Conservation (phyloP, 2,329 filamentous ascomycete species). For the Clathrospora elynae region DNA sequence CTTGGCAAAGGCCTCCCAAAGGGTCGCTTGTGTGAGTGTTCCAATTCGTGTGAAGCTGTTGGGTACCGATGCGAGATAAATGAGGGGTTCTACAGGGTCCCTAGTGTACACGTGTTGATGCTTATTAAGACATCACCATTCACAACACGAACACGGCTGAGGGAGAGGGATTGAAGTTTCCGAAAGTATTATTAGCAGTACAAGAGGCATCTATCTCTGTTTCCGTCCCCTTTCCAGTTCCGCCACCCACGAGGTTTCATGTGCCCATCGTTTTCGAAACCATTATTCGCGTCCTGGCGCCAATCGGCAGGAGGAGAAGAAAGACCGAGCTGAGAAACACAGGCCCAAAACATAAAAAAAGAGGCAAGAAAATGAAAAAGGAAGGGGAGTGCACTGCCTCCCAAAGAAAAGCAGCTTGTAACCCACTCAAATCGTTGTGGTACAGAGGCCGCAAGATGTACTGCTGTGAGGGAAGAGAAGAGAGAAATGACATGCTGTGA, state of each 20-base stretch:
- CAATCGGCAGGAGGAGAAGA: constrained; percentile 16
- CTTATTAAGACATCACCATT: too few relatives aligned
- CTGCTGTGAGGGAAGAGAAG: constrained; percentile 21
- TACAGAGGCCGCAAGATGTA: constrained; percentile 29
- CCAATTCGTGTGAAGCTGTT: too few relatives aligned
- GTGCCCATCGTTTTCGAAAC: constrained; percentile 17
- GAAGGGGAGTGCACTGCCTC: constrained; percentile 24
- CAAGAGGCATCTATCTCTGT: constrained; percentile 11
- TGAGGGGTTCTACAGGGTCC: too few relatives aligned
- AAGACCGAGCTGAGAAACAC: constrained; percentile 9
- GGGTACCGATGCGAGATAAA: too few relatives aligned
- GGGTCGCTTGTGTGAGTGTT: too few relatives aligned
- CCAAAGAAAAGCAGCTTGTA: constrained; percentile 25
- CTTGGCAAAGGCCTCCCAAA: too few relatives aligned
- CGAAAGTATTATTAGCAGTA: constrained; percentile 28
- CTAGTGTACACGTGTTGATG: too few relatives aligned
- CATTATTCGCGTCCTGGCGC: constrained; percentile 25
- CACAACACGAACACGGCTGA: too few relatives aligned
- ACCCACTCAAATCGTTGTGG: constrained; percentile 33
- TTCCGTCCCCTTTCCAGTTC: constrained; percentile 7
- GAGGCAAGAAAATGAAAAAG: constrained; percentile 17
- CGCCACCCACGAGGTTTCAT: constrained; percentile 14
- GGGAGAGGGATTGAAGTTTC: too few relatives aligned
- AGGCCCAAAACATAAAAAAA: constrained; percentile 18
- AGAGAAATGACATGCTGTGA: constrained; percentile 19